These are phyloP conservation scores for Corylus heterophylla DNA, from an alignment of 306 rosid species.

Conservation along the genomic window DNA sequence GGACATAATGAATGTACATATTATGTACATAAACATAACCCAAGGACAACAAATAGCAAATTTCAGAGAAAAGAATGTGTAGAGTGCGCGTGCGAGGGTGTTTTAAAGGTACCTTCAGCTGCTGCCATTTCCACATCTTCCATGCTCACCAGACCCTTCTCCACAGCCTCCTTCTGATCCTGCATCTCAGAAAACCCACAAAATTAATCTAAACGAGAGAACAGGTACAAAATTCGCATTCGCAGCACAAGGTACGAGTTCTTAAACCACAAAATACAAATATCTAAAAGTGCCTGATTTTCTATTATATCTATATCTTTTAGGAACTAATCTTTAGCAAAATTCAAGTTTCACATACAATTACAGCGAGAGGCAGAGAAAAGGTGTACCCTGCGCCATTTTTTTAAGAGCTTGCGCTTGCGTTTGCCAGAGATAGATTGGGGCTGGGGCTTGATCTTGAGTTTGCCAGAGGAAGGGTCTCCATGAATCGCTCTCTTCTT, in stretches of 20 bases:
- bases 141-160: slow-evolving; percentile 64
- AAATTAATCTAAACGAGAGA: neutral
- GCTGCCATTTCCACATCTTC: slow-evolving; percentile 89
- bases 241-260: neutral
- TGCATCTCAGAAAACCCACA: slow-evolving; percentile 16
- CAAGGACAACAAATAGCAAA: neutral
- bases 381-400: slow-evolving; percentile 64
- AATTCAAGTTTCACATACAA: neutral
- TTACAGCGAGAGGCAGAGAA: neutral
- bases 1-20: neutral
- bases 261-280: neutral
- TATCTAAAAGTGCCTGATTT: neutral
- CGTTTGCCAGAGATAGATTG: slow-evolving; percentile 76
- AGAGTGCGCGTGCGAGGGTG: neutral
- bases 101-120: slow-evolving; percentile 50
- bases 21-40: neutral
- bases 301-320: neutral
- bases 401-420: slow-evolving; percentile 85
- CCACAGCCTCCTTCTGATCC: slow-evolving; percentile 77
- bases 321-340: neutral
- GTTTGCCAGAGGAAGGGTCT: slow-evolving; percentile 68
- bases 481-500: slow-evolving; percentile 71
- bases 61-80: neutral
- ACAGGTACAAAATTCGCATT: neutral
- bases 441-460: slow-evolving; percentile 54